phyloP scores from a whole-genome alignment of 179 eudicot species.

The Heliamphora pulchella region DNA sequence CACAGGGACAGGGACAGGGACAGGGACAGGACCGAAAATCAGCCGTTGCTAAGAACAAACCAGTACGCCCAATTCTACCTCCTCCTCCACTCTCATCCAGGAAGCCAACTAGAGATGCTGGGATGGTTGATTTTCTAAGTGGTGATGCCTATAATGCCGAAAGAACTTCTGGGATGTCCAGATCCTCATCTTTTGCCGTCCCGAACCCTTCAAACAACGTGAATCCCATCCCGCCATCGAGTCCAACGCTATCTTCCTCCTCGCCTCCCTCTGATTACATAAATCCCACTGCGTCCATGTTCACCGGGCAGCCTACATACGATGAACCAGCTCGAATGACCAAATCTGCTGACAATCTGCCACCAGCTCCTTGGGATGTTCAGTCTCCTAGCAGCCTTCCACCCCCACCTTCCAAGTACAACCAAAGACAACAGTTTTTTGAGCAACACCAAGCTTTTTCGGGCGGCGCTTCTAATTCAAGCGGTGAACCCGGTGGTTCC shows the following conservation, averaged over 20 bases:
- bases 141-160: conserved; percentile 52
- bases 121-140: conserved; percentile 62
- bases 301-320: conserved; percentile 29
- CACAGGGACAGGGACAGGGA: conserved; percentile 23
- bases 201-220: conserved; percentile 27
- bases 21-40: conserved; percentile 35
- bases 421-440: conserved; percentile 74
- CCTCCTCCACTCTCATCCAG: conserved; percentile 78
- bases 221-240: conserved; percentile 22
- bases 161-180: conserved; percentile 33
- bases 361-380: conserved; percentile 57
- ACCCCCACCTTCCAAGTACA: conserved; percentile 72
- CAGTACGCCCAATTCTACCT: conserved; percentile 40
- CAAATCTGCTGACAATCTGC: conserved; percentile 40
- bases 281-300: conserved; percentile 54
- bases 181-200: conserved; percentile 26
- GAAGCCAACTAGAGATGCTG: conserved; percentile 40
- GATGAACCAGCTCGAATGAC: conserved; percentile 31
- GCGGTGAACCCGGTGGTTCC: conserved; percentile 45
- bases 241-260: conserved; percentile 32
- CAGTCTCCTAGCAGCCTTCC: conserved; percentile 43
- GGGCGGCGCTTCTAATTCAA: conserved; percentile 39
- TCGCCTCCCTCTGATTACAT: conserved; percentile 39
- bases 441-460: conserved; percentile 36
- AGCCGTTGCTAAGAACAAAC: conserved; percentile 22